phyloP scores from a whole-genome alignment of 257 asterid species.

The Perilla frutescens region DNA sequence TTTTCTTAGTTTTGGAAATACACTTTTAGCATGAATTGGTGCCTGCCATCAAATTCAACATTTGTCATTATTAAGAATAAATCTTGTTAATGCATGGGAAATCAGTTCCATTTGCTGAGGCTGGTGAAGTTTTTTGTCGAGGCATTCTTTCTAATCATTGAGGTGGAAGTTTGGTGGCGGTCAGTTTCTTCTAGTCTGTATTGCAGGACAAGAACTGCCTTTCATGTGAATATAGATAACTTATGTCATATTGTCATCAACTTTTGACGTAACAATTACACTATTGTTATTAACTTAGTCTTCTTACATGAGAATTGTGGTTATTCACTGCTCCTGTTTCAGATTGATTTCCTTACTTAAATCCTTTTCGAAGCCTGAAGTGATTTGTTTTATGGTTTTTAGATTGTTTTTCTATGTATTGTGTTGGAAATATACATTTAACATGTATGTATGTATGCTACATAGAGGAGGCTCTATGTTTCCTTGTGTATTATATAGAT shows the following conservation, averaged over 20 bases:
- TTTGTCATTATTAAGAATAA: background rate
- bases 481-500: background rate
- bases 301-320: background rate
- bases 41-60: background rate
- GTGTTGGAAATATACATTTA: background rate
- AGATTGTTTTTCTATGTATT: background rate
- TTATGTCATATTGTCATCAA: background rate
- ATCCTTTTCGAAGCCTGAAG: background rate
- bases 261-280: background rate
- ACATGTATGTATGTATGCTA: background rate
- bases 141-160: background rate
- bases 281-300: background rate
- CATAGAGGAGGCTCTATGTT: background rate
- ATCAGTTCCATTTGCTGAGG: background rate
- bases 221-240: background rate
- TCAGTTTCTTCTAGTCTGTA: background rate
- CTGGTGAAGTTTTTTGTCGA: background rate
- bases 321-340: background rate
- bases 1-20: background rate
- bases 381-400: background rate
- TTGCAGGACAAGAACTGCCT: slow-evolving; percentile 3
- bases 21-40: background rate
- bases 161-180: background rate
- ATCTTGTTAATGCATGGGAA: background rate
- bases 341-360: background rate